A percentile compares a stretch with the other conserved stretches of the same genome.
Evolutionary conservation across 257 asterid species (phyloP).

Genomic region (Salvia rosmarinus): DNA sequence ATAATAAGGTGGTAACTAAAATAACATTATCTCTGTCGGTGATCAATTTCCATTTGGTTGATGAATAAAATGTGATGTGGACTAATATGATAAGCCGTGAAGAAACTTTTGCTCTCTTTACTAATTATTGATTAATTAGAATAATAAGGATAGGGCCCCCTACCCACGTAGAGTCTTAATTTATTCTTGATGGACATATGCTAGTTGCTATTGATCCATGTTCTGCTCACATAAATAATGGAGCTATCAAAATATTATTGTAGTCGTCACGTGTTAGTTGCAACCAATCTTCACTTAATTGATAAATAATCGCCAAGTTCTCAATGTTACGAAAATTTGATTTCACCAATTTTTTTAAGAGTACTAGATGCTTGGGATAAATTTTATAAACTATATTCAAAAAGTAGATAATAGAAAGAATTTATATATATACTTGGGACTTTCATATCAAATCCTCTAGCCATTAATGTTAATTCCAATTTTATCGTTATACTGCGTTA

Average conservation of each 20-base stretch:
- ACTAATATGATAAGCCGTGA: background rate
- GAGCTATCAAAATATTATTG: constrained; percentile 19
- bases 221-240: background rate
- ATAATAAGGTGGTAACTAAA: background rate
- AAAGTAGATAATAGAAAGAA: background rate
- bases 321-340: background rate
- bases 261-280: constrained; percentile 18
- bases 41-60: constrained; percentile 4
- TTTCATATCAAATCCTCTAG: too few species aligned
- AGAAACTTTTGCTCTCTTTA: background rate
- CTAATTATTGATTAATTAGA: background rate
- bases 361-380: too few species aligned
- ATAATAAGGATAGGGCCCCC: constrained; percentile 16
- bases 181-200: constrained; percentile 21
- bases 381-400: too few species aligned
- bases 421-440: background rate
- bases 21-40: constrained; percentile 23
- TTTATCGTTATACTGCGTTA: background rate
- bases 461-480: too few species aligned
- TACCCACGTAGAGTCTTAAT: constrained; percentile 6
- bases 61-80: background rate
- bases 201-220: constrained; percentile 28
- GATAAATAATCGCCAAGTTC: background rate
- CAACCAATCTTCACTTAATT: constrained; percentile 10
- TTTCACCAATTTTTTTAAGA: too few species aligned